Base-by-base conservation (phyloP, 2,329 filamentous ascomycete species). In the Pyricularia pennisetigena region DNA sequence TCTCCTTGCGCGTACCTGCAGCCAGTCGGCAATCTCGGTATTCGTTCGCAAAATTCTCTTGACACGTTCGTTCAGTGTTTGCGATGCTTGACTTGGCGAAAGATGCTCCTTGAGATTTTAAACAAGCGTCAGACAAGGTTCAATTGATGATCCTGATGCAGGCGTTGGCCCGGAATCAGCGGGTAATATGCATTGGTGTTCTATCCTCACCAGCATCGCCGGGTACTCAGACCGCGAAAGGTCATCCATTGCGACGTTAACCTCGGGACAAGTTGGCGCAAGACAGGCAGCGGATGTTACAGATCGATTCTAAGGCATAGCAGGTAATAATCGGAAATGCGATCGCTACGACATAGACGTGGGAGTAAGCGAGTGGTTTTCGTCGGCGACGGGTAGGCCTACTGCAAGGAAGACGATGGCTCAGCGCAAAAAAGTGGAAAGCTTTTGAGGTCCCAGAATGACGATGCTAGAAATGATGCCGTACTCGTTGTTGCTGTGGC, bases 21-120 rank as follows among this genome's bases (percentile, higher is more conserved):
- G 86, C 93, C 94, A 99, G 81, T 98, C 94, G 78, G 94, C 94
- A 75, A 99, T 92, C 77, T 97, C 93, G 73, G 83, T 80, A 79
- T 99, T 97, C 80, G 97, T 82, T 78, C 90, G 93, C 74, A 86
- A 87, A 76, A 98, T 94, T 79, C 93, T 87, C 79, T 91, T 91
- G 73, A 98, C 87, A 75, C 95, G 92, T 74, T 97, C 94, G 78
- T 90, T 91, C 74, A 98, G 86, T 69, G 93, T 86, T 68, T 87
- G 85, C 57, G 93, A 91, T 70, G 95, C 94, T 81, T 95, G 92
- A 73, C 81, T 81, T 29, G 95, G 94, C 78, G 92, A 88, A 74
- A 99, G 85, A 75, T 87, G 86, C 73, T 90, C 89, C 94, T 98
- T 73, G n/a, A 0, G n/a, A n/a, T 23, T 49, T n/a, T 10, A 49